phyloP scores from a whole-genome alignment of 2,329 filamentous ascomycete species.

The Neonectria hederae region DNA sequence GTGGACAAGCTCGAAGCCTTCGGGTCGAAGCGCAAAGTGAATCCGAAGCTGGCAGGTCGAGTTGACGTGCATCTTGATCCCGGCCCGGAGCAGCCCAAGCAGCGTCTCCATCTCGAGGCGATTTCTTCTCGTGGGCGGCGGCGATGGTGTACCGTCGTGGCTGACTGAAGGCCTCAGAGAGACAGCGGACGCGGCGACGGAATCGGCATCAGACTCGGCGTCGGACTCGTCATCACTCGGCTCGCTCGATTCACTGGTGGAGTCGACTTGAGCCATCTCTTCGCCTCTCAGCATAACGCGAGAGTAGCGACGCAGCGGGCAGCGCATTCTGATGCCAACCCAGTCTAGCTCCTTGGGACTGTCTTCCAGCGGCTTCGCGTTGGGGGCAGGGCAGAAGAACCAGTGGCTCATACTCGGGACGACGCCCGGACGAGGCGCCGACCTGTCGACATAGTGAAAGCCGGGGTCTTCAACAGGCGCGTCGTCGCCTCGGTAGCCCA shows the following conservation, averaged over 20 bases:
- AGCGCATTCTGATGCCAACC: conserved; percentile 41
- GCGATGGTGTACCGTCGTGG: not conserved
- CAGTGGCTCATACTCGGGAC: conserved; percentile 17
- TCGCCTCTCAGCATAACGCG: not conserved
- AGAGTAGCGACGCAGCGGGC: conserved; percentile 17
- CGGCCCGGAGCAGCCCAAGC: conserved; percentile 20
- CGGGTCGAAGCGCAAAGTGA: conserved; percentile 15
- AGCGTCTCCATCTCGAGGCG: conserved; percentile 22
- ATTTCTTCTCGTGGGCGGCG: not conserved
- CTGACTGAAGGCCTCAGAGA: not conserved
- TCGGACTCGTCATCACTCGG: not conserved
- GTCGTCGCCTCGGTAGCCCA: conserved; percentile 14
- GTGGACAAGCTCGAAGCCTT: conserved; percentile 22
- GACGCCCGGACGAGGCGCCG: not conserved
- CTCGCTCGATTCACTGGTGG: not conserved
- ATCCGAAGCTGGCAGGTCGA: conserved; percentile 35
- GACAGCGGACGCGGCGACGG: not conserved
- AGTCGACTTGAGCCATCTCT: not conserved
- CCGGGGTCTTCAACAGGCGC: not conserved
- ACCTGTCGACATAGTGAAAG: not conserved
- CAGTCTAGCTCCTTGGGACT: conserved; percentile 39
- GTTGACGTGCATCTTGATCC: conserved; percentile 37
- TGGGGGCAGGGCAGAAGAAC: conserved; percentile 26
- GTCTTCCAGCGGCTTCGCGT: conserved; percentile 10
- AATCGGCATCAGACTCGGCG: not conserved